These are phyloP conservation scores for Penicillium sp. DNA, from an alignment of 2,329 filamentous ascomycete species.

Conservation along the genomic window DNA sequence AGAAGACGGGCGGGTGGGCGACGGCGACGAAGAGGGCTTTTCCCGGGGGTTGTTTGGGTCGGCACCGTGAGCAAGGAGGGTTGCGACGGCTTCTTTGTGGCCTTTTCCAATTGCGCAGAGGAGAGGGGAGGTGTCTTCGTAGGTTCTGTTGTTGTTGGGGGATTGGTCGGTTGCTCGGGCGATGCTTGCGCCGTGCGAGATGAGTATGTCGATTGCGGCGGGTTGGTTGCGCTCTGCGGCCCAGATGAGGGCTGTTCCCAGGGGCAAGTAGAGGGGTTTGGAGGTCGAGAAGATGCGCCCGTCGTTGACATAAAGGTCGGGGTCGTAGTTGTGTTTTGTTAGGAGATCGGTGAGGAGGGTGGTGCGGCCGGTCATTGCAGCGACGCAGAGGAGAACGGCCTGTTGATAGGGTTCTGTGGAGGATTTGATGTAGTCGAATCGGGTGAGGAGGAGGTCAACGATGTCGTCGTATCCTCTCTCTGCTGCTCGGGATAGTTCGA, in stretches of 20 bases:
- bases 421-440: no score
- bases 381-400: neutral
- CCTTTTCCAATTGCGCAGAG: neutral
- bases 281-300: neutral
- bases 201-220: neutral
- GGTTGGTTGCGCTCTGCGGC: neutral
- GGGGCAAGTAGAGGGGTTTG: rapidly evolving
- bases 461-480: neutral
- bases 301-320: neutral
- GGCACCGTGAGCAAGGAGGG: neutral
- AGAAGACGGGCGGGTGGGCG: neutral
- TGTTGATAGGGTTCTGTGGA: neutral
- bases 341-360: neutral
- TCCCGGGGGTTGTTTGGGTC: neutral
- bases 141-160: no score
- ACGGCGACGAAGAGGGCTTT: neutral
- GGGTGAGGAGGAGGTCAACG: neutral
- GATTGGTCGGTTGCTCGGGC: neutral
- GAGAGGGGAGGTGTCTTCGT: neutral
- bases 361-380: neutral
- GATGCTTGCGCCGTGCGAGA: neutral
- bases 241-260: neutral
- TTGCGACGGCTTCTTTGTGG: neutral
- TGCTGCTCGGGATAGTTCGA: neutral
- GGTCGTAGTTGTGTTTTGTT: neutral